These are phyloP conservation scores for Pythium brachiatum DNA, from an alignment of 352 stramenopile genomes.

Conservation along the genomic window DNA sequence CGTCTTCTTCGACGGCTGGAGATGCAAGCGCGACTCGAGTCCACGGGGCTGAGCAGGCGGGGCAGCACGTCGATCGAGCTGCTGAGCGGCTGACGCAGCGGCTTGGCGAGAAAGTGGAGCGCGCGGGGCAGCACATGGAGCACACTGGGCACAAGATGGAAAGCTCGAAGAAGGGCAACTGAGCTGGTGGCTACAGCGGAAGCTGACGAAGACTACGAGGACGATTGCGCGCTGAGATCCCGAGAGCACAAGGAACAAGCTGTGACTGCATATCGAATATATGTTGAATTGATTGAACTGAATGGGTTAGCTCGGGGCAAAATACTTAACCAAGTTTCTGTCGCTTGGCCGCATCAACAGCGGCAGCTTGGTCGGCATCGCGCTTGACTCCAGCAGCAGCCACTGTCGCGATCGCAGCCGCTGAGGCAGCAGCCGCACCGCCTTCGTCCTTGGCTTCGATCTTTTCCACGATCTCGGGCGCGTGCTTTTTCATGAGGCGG, in stretches of 20 bases:
- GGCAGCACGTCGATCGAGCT: conserved; percentile 35
- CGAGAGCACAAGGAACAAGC: not conserved
- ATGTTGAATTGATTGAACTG: conserved; percentile 6
- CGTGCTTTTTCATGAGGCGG: conserved; percentile 84
- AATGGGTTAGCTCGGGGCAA: not conserved
- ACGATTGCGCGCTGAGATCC: no score
- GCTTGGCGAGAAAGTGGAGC: conserved; percentile 8
- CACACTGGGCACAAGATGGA: conserved; percentile 5
- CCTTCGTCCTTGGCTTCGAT: conserved; percentile 46
- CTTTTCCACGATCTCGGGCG: conserved; percentile 81
- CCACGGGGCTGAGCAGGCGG: conserved; percentile 14
- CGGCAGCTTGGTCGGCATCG: conserved; percentile 18
- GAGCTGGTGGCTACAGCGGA: not conserved
- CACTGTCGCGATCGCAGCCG: not conserved
- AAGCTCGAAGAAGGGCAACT: conserved; percentile 19
- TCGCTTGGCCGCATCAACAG: conserved; percentile 46
- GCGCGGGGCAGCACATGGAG: conserved; percentile 4
- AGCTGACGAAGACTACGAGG: not conserved
- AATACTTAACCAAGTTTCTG: conserved; percentile 50
- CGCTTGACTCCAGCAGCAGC: conserved; percentile 17
- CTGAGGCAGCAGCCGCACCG: not conserved
- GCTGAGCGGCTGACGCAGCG: conserved; percentile 7
- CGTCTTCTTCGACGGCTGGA: conserved; percentile 9
- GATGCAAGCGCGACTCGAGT: conserved; percentile 3
- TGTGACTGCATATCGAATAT: not conserved